A percentile compares a stretch with the other conserved stretches of the same genome.
These are phyloP conservation scores for Dactylellina leptospora DNA, from an alignment of 2,329 filamentous ascomycete species.

Conservation along the genomic window DNA sequence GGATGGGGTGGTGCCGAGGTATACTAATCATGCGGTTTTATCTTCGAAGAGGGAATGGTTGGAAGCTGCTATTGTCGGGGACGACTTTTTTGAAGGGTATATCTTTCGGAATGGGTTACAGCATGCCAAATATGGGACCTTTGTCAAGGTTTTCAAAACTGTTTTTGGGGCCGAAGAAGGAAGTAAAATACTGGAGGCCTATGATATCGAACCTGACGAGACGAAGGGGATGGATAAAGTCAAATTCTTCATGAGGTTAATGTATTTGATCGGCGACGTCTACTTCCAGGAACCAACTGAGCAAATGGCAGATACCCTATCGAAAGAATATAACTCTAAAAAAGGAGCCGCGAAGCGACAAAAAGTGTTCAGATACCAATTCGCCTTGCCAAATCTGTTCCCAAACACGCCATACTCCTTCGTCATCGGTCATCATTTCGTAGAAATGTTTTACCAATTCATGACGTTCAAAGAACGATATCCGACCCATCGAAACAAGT, in stretches of 20 bases:
- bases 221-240: constrained; percentile 39
- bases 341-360: constrained; percentile 46
- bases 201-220: constrained; percentile 49
- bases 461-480: constrained; percentile 55
- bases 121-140: constrained; percentile 12
- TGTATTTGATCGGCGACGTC: constrained; percentile 54
- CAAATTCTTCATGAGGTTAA: constrained; percentile 53
- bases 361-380: constrained; percentile 55
- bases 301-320: constrained; percentile 45
- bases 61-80: constrained; percentile 53
- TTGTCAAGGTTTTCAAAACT: constrained; percentile 29
- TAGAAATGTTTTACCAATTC: constrained; percentile 55
- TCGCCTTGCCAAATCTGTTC: constrained; percentile 59
- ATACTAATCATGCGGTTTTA: constrained; percentile 23
- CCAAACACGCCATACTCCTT: constrained; percentile 56
- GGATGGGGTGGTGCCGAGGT: constrained; percentile 8
- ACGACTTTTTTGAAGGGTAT: constrained; percentile 55
- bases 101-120: constrained; percentile 34
- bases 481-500: constrained; percentile 52
- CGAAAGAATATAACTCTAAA: constrained; percentile 14
- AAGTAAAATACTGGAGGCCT: constrained; percentile 30
- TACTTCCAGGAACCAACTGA: constrained; percentile 51
- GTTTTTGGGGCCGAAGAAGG: constrained; percentile 25
- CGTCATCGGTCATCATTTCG: constrained; percentile 54
- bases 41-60: constrained; percentile 39